These are phyloP conservation scores for Cladophialophora chaetospira DNA, from an alignment of 2,329 filamentous ascomycete species.

Conservation along the genomic window DNA sequence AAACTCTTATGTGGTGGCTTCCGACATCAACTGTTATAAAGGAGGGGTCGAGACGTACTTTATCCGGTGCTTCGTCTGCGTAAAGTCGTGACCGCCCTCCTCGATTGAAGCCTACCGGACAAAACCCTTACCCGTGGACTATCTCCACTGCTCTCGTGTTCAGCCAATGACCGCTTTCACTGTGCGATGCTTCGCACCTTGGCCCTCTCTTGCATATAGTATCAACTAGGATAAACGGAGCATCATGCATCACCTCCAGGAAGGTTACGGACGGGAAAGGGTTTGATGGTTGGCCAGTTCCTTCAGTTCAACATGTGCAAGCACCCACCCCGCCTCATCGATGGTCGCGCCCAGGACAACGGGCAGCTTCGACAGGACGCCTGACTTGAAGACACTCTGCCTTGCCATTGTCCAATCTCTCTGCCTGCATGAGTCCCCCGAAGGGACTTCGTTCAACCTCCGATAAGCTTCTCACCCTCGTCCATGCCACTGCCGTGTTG, in stretches of 20 bases:
- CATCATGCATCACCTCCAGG: background rate
- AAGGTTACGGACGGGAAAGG: background rate
- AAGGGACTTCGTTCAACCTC: background rate
- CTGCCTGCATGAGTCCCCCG: too few relatives aligned
- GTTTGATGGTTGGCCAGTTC: background rate
- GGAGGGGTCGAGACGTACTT: too few relatives aligned
- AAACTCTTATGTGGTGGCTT: too few relatives aligned
- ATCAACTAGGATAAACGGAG: background rate
- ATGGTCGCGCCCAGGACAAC: background rate
- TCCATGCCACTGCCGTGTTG: background rate
- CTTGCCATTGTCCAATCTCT: too few relatives aligned
- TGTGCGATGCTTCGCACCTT: background rate
- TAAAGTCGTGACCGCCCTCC: too few relatives aligned
- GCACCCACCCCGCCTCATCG: background rate
- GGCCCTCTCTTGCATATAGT: background rate
- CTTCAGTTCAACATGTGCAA: background rate
- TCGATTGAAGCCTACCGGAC: too few relatives aligned
- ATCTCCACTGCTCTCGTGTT: background rate
- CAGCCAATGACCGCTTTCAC: background rate
- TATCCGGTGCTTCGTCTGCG: too few relatives aligned
- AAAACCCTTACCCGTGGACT: too few relatives aligned
- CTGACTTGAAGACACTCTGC: constrained; percentile 9
- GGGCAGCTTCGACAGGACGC: constrained; percentile 10
- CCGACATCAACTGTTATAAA: too few relatives aligned
- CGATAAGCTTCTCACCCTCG: background rate